Conservation (phyloP, 805 yeast genomes). For the Sugiyamaella qingdaonensis region DNA sequence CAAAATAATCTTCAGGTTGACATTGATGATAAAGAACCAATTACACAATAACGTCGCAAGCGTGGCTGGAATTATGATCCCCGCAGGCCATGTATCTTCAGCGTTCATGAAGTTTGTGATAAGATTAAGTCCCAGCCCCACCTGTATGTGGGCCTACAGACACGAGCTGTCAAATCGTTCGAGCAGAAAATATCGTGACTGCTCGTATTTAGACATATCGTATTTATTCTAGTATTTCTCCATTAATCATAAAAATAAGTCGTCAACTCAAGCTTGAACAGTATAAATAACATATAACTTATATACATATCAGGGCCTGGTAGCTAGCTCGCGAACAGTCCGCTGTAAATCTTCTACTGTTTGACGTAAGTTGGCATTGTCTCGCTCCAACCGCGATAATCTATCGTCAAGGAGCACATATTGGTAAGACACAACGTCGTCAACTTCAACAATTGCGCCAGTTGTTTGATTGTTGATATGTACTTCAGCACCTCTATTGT, state of each 20-base stretch:
- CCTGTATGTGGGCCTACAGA: too few species aligned
- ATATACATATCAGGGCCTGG: background rate
- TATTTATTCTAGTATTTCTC: background rate
- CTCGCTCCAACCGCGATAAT: background rate
- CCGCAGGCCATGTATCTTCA: slow-evolving; percentile 15
- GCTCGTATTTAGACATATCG: background rate
- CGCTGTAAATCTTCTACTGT: background rate
- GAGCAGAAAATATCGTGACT: background rate
- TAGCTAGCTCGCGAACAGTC: background rate
- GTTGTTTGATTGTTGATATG: slow-evolving; percentile 11
- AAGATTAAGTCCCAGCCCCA: too few species aligned
- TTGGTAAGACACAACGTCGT: background rate
- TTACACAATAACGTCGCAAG: background rate
- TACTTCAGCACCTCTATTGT: slow-evolving; percentile 9
- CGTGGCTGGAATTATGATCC: slow-evolving; percentile 3
- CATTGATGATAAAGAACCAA: slow-evolving; percentile 4
- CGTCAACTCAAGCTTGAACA: too few species aligned
- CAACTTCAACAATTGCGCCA: background rate
- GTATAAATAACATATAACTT: too few species aligned
- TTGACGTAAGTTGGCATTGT: background rate
- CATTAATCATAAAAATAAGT: background rate
- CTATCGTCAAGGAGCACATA: background rate
- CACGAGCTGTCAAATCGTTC: background rate
- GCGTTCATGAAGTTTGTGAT: background rate
- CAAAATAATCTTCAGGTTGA: slow-evolving; percentile 11